Evolutionary conservation across 441 rosid species (phyloP).

Genomic region (Euphorbia schlechtendalii): DNA sequence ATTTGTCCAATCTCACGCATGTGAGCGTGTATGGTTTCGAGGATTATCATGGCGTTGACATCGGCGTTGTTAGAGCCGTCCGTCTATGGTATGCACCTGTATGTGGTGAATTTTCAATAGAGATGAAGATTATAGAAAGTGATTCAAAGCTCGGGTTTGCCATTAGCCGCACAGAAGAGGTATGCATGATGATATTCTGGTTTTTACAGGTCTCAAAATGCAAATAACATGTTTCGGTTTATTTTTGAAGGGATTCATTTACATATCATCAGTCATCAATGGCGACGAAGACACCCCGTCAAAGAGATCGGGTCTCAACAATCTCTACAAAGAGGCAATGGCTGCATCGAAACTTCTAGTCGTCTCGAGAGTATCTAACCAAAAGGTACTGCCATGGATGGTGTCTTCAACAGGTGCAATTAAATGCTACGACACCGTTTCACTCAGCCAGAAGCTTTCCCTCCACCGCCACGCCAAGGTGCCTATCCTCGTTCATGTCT

Average conservation of each 20-base stretch:
- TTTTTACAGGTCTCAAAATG: no score
- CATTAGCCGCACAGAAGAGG: conserved; percentile 97
- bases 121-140: conserved; percentile 63
- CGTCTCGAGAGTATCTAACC: conserved; percentile 68
- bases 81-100: conserved; percentile 88
- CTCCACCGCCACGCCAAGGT: conserved; percentile 81
- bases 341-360: conserved; percentile 54
- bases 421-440: conserved; percentile 82
- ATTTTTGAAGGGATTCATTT: conserved; percentile 68
- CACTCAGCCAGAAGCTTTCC: conserved; percentile 90
- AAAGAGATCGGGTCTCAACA: conserved; percentile 63
- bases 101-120: conserved; percentile 57
- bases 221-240: no score
- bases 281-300: conserved; percentile 61
- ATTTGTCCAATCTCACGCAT: conserved; percentile 63
- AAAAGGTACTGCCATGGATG: conserved; percentile 95
- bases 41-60: conserved; percentile 93
- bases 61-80: conserved; percentile 89
- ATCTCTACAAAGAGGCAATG: conserved; percentile 58
- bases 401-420: conserved; percentile 87
- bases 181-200: no score
- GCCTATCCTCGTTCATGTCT: conserved; percentile 56
- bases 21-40: conserved; percentile 87
- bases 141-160: conserved; percentile 87
- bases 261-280: conserved; percentile 74